A percentile compares a stretch with the other conserved stretches of the same genome.
Evolutionary conservation across 306 rosid species (phyloP).

Genomic region (Rubus idaeus): DNA sequence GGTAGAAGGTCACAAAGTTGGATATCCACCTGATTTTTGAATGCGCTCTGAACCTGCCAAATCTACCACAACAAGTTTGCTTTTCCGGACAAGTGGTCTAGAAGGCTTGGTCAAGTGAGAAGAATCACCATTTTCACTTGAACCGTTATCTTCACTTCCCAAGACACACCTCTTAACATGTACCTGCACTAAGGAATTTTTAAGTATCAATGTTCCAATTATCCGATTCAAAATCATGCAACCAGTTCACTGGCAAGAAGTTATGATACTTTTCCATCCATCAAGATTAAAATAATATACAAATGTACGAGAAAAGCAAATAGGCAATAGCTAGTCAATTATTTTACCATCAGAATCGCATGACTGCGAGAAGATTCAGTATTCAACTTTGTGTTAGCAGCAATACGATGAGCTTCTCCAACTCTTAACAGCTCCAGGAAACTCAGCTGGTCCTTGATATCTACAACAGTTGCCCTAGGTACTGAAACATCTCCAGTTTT

Average conservation of each 20-base stretch:
- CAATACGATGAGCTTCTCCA: constrained; percentile 88
- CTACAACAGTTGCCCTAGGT: constrained; percentile 86
- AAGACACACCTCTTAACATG: constrained; percentile 74
- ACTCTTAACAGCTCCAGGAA: constrained; percentile 75
- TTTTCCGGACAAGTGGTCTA: constrained; percentile 79
- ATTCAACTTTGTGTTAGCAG: constrained; percentile 95
- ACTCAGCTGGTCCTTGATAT: constrained; percentile 70
- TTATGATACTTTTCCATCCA: constrained; percentile 12
- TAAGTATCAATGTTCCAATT: constrained; percentile 34
- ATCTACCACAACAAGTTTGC: constrained; percentile 95
- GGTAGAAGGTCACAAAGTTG: constrained; percentile 19
- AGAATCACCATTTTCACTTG: constrained; percentile 64
- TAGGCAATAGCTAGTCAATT: constrained; percentile 24
- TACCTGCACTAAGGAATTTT: constrained; percentile 57
- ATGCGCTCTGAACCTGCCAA: constrained; percentile 98
- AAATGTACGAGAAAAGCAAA: constrained; percentile 8
- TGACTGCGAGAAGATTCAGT: constrained; percentile 98
- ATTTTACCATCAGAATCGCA: constrained; percentile 85
- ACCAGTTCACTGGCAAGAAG: constrained; percentile 8
- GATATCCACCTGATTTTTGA: constrained; percentile 80
- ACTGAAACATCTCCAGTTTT: constrained; percentile 82
- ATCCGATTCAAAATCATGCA: constrained; percentile 19
- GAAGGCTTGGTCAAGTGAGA: constrained; percentile 72
- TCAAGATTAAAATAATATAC: background rate
- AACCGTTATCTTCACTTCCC: constrained; percentile 57